A percentile compares a stretch with the other conserved stretches of the same genome.
Evolutionary conservation across 73 alveolate species (phyloP).

Genomic region (Stentor coeruleus): DNA sequence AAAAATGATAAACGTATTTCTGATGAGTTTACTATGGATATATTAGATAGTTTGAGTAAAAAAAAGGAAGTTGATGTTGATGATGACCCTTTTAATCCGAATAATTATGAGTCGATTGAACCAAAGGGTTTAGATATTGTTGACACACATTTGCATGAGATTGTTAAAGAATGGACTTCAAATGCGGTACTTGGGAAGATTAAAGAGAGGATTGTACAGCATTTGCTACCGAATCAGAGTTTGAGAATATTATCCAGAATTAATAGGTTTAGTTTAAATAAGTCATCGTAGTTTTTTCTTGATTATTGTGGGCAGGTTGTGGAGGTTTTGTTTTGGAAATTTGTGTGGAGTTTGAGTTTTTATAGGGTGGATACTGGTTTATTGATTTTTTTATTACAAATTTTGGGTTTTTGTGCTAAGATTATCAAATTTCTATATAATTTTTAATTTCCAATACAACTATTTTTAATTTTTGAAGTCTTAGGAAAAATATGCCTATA

Average conservation of each 20-base stretch:
- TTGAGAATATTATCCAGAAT: background rate
- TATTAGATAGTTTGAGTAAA: conserved; percentile 6
- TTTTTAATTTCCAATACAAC: too few species aligned
- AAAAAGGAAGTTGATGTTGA: background rate
- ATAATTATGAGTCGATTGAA: background rate
- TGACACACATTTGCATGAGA: background rate
- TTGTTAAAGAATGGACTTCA: conserved; percentile 5
- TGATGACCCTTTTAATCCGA: background rate
- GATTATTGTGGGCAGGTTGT: too few species aligned
- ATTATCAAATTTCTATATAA: too few species aligned
- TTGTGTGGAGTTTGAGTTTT: too few species aligned
- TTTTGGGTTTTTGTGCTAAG: too few species aligned
- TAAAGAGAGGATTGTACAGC: background rate
- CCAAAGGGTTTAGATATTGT: background rate
- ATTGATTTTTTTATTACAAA: too few species aligned
- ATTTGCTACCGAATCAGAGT: background rate
- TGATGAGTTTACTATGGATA: background rate
- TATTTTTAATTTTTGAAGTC: too few species aligned
- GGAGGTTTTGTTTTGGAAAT: too few species aligned
- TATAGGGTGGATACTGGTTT: too few species aligned
- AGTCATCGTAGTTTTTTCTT: too few species aligned
- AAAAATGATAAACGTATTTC: background rate
- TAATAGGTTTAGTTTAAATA: background rate
- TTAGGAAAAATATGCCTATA: too few species aligned
- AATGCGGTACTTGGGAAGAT: background rate